Evolutionary conservation across 2,329 filamentous ascomycete genomes (phyloP).

Genomic region (Aspergillus sp.): DNA sequence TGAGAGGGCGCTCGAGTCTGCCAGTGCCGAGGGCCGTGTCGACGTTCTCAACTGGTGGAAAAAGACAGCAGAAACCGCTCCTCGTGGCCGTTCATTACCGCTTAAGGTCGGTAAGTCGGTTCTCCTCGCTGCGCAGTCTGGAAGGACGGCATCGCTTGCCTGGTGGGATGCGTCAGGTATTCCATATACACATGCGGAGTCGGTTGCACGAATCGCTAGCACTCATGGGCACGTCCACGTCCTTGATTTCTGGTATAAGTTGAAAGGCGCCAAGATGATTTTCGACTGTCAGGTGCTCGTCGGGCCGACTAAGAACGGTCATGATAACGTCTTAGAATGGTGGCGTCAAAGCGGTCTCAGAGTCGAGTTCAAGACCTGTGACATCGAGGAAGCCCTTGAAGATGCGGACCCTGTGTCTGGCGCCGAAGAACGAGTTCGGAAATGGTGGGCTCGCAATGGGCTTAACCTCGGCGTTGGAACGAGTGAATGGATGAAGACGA

Average conservation of each 20-base stretch:
- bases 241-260: conserved; percentile 76
- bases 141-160: conserved; percentile 71
- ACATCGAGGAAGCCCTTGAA: conserved; percentile 92
- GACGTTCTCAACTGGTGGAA: conserved; percentile 93
- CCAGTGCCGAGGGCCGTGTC: conserved; percentile 80
- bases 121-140: conserved; percentile 78
- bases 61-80: conserved; percentile 61
- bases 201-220: conserved; percentile 79
- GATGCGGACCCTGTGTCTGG: conserved; percentile 67
- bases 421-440: conserved; percentile 69
- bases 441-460: conserved; percentile 87
- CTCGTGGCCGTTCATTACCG: conserved; percentile 51
- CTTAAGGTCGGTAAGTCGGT: conserved; percentile 84
- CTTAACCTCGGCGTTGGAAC: conserved; percentile 78
- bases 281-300: conserved; percentile 83
- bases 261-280: conserved; percentile 73
- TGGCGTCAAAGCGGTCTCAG: conserved; percentile 73
- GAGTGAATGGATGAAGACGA: conserved; percentile 85
- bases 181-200: conserved; percentile 75
- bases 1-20: conserved; percentile 82
- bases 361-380: conserved; percentile 92
- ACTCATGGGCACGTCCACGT: conserved; percentile 82
- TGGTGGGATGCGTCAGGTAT: conserved; percentile 89
- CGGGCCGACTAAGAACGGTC: conserved; percentile 82
- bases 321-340: conserved; percentile 85